Conservation (phyloP, 306 rosid species). For the Ormosia emarginata region DNA sequence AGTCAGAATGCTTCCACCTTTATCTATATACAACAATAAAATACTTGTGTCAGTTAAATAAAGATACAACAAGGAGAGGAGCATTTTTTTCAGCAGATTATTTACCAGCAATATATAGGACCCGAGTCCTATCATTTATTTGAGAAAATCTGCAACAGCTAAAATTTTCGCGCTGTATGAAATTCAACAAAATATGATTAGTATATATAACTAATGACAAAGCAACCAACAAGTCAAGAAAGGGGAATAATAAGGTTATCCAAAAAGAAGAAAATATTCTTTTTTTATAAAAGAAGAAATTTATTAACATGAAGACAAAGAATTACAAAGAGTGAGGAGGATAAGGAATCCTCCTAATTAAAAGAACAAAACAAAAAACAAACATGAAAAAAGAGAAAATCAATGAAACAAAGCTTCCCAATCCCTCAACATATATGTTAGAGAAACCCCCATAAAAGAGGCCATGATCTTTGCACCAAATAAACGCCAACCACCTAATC, state of each 20-base stretch:
- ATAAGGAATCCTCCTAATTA: not conserved
- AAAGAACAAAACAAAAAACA: not conserved
- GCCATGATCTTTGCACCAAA: too few relatives aligned
- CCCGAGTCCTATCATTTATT: conserved; percentile 37
- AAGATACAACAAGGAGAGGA: conserved; percentile 1
- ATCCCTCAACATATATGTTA: not conserved
- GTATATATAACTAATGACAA: not conserved
- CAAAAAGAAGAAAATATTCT: not conserved
- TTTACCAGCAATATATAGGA: conserved; percentile 70
- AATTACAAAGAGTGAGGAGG: not conserved
- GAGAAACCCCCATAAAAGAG: not conserved
- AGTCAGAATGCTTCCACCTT: conserved; percentile 68
- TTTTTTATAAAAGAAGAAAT: not conserved
- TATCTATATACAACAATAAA: conserved; percentile 39
- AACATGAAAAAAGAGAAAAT: not conserved
- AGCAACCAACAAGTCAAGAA: conserved; percentile 2
- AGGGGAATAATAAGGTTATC: not conserved
- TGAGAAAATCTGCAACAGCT: conserved; percentile 79
- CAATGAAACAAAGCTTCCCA: not conserved
- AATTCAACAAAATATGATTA: conserved; percentile 27
- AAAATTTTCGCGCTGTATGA: conserved; percentile 67
- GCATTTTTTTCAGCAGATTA: conserved; percentile 11
- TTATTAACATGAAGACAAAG: not conserved
- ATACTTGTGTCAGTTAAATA: conserved; percentile 20
- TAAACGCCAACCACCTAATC: too few relatives aligned